These are phyloP conservation scores for Stemphylium beticola DNA, from an alignment of 2,329 filamentous ascomycete species.

Conservation along the genomic window DNA sequence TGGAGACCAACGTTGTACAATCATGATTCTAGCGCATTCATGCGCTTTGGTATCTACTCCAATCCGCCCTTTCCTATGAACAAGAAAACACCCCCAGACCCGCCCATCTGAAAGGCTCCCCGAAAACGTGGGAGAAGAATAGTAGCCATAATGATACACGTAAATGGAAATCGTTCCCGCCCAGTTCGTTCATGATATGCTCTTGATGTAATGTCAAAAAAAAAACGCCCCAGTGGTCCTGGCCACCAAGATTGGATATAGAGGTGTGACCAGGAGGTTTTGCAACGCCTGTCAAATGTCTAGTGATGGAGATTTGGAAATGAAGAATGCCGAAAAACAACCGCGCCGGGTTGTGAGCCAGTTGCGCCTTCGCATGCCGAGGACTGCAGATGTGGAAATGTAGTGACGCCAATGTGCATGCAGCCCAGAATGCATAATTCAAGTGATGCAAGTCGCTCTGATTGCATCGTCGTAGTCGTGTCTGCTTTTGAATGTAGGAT, in stretches of 20 bases:
- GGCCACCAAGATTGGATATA: slow-evolving; percentile 21
- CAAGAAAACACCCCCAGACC: slow-evolving; percentile 1
- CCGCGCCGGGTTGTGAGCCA: slow-evolving; percentile 38
- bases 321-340: slow-evolving; percentile 23
- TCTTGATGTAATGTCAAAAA: slow-evolving; percentile 19
- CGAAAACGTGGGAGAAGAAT: slow-evolving; percentile 12
- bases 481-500: slow-evolving; percentile 20
- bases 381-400: slow-evolving; percentile 19
- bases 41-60: slow-evolving; percentile 29
- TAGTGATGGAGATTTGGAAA: slow-evolving; percentile 18
- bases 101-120: background rate
- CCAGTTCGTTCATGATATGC: slow-evolving; percentile 27
- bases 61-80: slow-evolving; percentile 15
- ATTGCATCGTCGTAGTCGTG: slow-evolving; percentile 43
- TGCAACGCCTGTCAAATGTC: slow-evolving; percentile 34
- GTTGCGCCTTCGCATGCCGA: slow-evolving; percentile 40
- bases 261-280: slow-evolving; percentile 21
- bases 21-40: slow-evolving; percentile 26
- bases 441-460: slow-evolving; percentile 40
- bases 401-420: slow-evolving; percentile 42
- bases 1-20: slow-evolving; percentile 13
- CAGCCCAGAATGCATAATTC: slow-evolving; percentile 42
- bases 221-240: slow-evolving; percentile 23
- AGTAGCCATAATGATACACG: slow-evolving; percentile 18
- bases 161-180: slow-evolving; percentile 24